Evolutionary conservation across 2,329 filamentous ascomycete species (phyloP), one percentile per base, ranked within the genome.

Genomic region (Zasmidium citrigriseum): DNA sequence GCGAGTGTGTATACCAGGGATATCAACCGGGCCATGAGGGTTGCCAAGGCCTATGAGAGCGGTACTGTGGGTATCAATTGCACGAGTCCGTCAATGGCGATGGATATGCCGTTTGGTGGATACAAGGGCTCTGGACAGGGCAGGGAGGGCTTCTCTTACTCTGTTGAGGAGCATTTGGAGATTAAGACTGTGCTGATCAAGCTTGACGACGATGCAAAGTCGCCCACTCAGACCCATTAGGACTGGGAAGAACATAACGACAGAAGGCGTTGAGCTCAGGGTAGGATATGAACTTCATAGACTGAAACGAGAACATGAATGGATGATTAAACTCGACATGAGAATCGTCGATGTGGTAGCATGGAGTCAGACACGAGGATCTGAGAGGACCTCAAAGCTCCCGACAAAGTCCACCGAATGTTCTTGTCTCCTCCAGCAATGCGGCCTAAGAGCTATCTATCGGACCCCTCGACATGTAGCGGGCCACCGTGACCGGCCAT

Each of bases 41-140:
- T 77, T 9, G 75, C 75, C 2, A 76, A 75, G 57, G 72, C 68
- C 0, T 68, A 78, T 20, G 75, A 78, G 60, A 68, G 72, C 29
- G 76, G 76, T 10, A 75, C 69, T 9, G 71, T 78, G 0, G 74
- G 72, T 9, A 69, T 78, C 12, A 78, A 78, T 34, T 76, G 75
- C 62, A 76, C 75, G 59, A 52, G 71, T 72, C 73, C 64, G 67
- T 66, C 64, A 1, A 67, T 61, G 12, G 70, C 58, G 5, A 57
- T 60, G 2, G 75, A 76, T 54, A 73, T 76, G 68, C 75, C 75
- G 0, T 78, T 77, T 61, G 76, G 76, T 38, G 76, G 76, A 0
- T 76, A 74, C 61, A 77, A 77, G 55, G 67, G 67, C 1, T 70
- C 65, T 22, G 75, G 74, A 1, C 62, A 64, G 53, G 58, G 57